Evolutionary conservation across 805 yeast species (phyloP).

Genomic region (Monosporozyma unispora): DNA sequence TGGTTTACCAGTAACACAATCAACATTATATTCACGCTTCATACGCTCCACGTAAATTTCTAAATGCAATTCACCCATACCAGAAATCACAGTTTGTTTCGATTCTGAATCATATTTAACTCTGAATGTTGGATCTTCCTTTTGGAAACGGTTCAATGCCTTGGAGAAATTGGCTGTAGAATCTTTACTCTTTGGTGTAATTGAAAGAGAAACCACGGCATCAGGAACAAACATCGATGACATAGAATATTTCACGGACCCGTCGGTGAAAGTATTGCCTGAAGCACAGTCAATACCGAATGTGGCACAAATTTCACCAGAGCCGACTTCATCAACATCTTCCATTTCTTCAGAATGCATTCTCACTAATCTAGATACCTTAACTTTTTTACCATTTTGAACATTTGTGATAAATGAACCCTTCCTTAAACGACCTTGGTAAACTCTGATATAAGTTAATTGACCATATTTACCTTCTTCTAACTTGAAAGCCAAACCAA

Average conservation of each 20-base stretch:
- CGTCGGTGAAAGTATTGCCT: conserved; percentile 95
- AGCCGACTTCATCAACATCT: conserved; percentile 88
- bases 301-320: conserved; percentile 99
- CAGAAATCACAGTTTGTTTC: conserved; percentile 82
- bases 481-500: conserved; percentile 95
- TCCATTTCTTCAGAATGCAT: conserved; percentile 99
- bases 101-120: conserved; percentile 87
- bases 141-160: conserved; percentile 95
- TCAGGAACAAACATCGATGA: conserved; percentile 98
- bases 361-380: conserved; percentile 87
- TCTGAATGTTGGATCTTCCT: conserved; percentile 97
- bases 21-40: conserved; percentile 94
- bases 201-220: conserved; percentile 90
- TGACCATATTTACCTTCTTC: conserved; percentile 99
- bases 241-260: conserved; percentile 75
- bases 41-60: conserved; percentile 98
- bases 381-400: conserved; percentile 86
- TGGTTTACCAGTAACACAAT: conserved; percentile 92
- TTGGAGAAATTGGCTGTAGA: conserved; percentile 75
- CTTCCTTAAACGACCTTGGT: conserved; percentile 89
- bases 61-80: conserved; percentile 96
- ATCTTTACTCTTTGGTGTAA: conserved; percentile 82
- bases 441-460: conserved; percentile 90
- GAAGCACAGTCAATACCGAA: conserved; percentile 98
- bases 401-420: conserved; percentile 84